Conservation (phyloP, 768 basidiomycete species). For the Naganishia kalamii region DNA sequence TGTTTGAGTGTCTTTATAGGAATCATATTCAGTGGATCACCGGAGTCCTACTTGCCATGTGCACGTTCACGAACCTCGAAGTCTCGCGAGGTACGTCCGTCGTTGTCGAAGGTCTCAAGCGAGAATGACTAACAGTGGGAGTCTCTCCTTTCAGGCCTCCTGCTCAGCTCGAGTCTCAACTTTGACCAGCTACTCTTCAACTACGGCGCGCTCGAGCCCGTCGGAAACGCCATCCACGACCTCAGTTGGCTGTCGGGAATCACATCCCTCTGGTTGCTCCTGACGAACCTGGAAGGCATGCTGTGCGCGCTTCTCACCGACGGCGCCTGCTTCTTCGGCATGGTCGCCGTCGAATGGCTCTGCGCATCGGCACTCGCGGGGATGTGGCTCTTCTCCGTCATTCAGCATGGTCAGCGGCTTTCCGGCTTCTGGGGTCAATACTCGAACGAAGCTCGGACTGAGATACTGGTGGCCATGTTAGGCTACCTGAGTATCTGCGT, state of each 20-base stretch:
- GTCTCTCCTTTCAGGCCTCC: background rate
- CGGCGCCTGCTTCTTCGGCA: background rate
- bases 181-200: background rate
- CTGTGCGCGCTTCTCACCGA: background rate
- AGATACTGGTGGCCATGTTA: background rate
- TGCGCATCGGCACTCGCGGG: background rate
- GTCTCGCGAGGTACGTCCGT: background rate
- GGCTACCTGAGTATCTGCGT: background rate
- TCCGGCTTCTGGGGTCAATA: background rate
- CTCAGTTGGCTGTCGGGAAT: background rate
- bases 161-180: background rate
- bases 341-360: slow-evolving; percentile 3
- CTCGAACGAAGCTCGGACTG: background rate
- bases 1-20: background rate
- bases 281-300: background rate
- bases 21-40: slow-evolving; percentile 3
- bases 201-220: background rate
- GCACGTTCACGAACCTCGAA: background rate
- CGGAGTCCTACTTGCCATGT: background rate
- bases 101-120: background rate
- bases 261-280: background rate
- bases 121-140: background rate
- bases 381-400: background rate
- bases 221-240: background rate
- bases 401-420: background rate